Evolutionary conservation across 441 rosid genomes (phyloP).

Genomic region (Capsella rubella): DNA sequence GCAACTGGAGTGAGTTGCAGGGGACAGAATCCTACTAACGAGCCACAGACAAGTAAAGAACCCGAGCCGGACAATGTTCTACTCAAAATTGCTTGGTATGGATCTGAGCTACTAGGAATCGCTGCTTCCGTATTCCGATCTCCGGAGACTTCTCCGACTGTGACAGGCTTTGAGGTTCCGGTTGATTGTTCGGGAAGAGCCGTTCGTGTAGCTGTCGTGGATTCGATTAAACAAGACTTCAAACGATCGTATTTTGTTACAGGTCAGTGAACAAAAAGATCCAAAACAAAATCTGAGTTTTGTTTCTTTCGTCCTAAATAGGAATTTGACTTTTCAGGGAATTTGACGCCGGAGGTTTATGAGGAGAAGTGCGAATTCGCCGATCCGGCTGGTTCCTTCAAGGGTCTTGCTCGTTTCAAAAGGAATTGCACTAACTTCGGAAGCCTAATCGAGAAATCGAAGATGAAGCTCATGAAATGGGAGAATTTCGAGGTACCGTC

Average conservation of each 20-base stretch:
- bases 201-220: conserved; percentile 66
- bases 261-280: conserved; percentile 47
- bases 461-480: conserved; percentile 93
- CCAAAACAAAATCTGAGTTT: not conserved
- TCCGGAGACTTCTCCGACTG: conserved; percentile 36
- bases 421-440: conserved; percentile 94
- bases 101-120: conserved; percentile 92
- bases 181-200: conserved; percentile 60
- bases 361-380: conserved; percentile 95
- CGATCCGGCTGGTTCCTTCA: conserved; percentile 96
- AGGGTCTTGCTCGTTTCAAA: conserved; percentile 84
- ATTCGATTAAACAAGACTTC: conserved; percentile 75
- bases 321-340: conserved; percentile 52
- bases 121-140: conserved; percentile 82
- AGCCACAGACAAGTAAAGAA: conserved; percentile 46
- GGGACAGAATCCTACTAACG: conserved; percentile 50
- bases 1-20: conserved; percentile 36
- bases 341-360: conserved; percentile 70
- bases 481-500: conserved; percentile 75
- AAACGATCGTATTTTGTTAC: conserved; percentile 88
- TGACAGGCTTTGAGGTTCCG: conserved; percentile 41
- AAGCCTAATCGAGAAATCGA: conserved; percentile 71
- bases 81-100: conserved; percentile 90
- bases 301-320: not conserved
- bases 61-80: conserved; percentile 68